Conservation (phyloP, 164 flowering plant genomes). For the Kingdonia uniflora region DNA sequence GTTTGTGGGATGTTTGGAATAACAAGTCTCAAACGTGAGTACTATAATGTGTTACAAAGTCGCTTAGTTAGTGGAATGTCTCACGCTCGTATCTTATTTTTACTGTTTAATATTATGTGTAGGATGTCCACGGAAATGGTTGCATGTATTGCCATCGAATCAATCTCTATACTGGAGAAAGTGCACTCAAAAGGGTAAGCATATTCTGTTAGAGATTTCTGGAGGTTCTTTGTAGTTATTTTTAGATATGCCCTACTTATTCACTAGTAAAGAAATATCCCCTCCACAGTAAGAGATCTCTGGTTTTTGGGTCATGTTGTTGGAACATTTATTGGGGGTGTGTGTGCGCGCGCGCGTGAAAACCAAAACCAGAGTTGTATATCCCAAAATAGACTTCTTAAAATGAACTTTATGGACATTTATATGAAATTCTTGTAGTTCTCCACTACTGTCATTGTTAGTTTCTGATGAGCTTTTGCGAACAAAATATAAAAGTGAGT, state of each 20-base stretch:
- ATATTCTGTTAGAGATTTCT: neutral
- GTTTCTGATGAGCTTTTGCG: neutral
- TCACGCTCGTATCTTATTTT: neutral
- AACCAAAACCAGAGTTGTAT: too few relatives aligned
- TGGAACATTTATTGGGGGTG: too few relatives aligned
- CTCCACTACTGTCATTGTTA: neutral
- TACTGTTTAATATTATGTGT: constrained; percentile 4
- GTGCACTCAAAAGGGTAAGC: constrained; percentile 74
- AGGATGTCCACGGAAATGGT: constrained; percentile 56
- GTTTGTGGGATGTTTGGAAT: constrained; percentile 98
- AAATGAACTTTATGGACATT: too few relatives aligned
- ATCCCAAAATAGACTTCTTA: too few relatives aligned
- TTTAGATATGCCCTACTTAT: too few relatives aligned
- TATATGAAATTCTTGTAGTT: too few relatives aligned
- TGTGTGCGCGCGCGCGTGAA: too few relatives aligned
- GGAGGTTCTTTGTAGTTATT: neutral
- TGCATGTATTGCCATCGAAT: constrained; percentile 68
- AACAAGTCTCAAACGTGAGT: constrained; percentile 62
- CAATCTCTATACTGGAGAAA: constrained; percentile 84
- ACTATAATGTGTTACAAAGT: neutral
- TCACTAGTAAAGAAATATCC: too few relatives aligned
- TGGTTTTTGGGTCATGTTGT: too few relatives aligned
- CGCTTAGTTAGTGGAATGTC: too few relatives aligned
- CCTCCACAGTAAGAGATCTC: neutral
- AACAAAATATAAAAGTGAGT: neutral